Conservation (phyloP, 768 basidiomycete genomes). For the Pisolithus marmoratus region DNA sequence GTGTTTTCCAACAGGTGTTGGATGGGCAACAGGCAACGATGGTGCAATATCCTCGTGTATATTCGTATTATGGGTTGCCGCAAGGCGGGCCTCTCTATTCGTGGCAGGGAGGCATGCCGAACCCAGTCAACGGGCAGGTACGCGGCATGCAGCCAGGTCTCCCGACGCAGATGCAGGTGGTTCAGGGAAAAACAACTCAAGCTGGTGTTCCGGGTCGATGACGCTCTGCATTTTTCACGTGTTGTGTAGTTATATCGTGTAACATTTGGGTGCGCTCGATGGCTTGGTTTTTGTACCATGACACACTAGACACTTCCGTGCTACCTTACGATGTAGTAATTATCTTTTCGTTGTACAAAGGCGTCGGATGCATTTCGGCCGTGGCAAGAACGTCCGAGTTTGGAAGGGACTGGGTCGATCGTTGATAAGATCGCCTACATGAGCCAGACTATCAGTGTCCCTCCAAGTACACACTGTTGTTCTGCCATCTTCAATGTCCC, state of each 20-base stretch:
- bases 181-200: conserved; percentile 28
- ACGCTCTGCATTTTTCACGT: conserved; percentile 6
- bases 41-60: conserved; percentile 26
- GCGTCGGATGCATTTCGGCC: too few relatives aligned
- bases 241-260: conserved; percentile 3
- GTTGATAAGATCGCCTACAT: background rate
- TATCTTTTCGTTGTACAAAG: background rate
- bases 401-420: background rate
- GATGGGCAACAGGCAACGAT: conserved; percentile 26
- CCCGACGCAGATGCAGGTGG: conserved; percentile 25
- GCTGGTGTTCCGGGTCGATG: conserved; percentile 31
- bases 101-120: conserved; percentile 19
- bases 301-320: background rate
- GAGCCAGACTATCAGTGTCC: background rate
- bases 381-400: background rate
- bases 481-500: conserved; percentile 18
- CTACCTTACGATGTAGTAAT: background rate
- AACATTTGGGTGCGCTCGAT: background rate
- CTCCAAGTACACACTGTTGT: background rate
- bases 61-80: conserved; percentile 18
- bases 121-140: conserved; percentile 18
- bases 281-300: background rate
- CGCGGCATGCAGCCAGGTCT: conserved; percentile 24
- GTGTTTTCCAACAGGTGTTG: conserved; percentile 17
- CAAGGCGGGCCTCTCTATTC: conserved; percentile 16